Evolutionary conservation across 2,329 filamentous ascomycete genomes (phyloP).

Genomic region (Calonectria naviculata): DNA sequence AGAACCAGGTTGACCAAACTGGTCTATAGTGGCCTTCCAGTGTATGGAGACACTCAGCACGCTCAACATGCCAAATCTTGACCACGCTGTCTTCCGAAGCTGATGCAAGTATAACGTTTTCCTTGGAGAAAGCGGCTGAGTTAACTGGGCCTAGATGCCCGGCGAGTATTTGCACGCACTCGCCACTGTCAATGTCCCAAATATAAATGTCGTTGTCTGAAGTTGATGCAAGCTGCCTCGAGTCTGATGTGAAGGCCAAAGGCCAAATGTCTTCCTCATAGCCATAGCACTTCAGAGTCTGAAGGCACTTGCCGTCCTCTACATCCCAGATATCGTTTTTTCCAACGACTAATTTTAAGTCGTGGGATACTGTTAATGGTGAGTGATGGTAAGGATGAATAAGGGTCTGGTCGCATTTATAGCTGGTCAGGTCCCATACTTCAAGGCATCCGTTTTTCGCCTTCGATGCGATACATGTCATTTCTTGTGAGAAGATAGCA

Average conservation of each 20-base stretch:
- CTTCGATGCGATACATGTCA: neutral
- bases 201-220: neutral
- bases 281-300: neutral
- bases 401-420: neutral
- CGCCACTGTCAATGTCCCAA: neutral
- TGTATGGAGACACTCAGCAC: slow-evolving; percentile 2
- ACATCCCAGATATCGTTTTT: neutral
- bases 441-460: neutral
- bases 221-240: neutral
- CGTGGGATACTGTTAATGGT: neutral
- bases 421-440: neutral
- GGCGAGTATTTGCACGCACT: neutral
- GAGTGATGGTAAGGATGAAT: no score
- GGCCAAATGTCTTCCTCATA: neutral
- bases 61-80: slow-evolving; percentile 18
- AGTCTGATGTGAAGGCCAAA: neutral
- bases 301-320: neutral
- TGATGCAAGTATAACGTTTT: neutral
- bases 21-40: neutral
- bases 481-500: neutral
- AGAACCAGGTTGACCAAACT: neutral
- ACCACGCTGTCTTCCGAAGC: slow-evolving; percentile 5
- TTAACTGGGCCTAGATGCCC: neutral
- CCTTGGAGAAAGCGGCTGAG: neutral
- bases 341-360: neutral